Evolutionary conservation across 2,329 filamentous ascomycete species (phyloP).

Genomic region (Seiridium unicorne): DNA sequence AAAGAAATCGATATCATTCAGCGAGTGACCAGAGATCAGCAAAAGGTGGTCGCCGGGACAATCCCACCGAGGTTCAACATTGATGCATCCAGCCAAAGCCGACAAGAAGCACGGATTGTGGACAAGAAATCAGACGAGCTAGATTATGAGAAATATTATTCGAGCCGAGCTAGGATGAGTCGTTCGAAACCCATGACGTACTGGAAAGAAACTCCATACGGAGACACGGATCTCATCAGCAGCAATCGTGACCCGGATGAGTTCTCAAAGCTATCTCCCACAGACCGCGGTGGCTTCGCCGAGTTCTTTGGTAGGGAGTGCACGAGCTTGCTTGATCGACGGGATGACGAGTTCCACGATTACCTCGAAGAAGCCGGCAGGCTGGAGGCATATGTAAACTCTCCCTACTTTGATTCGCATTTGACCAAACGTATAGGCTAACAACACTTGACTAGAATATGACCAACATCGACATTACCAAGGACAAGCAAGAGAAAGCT

Average conservation of each 20-base stretch:
- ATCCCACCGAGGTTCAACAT: constrained; percentile 11
- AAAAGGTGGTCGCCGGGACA: constrained; percentile 26
- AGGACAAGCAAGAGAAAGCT: constrained; percentile 20
- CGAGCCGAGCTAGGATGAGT: too few relatives aligned
- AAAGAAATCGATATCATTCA: constrained; percentile 39
- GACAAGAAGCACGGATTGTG: constrained; percentile 18
- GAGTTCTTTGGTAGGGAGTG: constrained; percentile 39
- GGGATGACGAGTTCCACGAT: constrained; percentile 26
- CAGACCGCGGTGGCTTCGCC: constrained; percentile 34
- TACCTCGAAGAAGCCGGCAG: constrained; percentile 21
- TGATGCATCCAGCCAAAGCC: constrained; percentile 14
- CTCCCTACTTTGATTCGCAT: neutral
- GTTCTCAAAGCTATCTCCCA: constrained; percentile 33
- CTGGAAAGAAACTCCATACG: neutral
- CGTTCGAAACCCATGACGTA: too few relatives aligned
- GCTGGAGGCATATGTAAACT: constrained; percentile 24
- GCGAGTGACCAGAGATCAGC: constrained; percentile 32
- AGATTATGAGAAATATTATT: neutral
- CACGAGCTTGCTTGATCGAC: constrained; percentile 33
- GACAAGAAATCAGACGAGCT: constrained; percentile 16
- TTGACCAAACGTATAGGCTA: neutral
- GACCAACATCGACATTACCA: constrained; percentile 7
- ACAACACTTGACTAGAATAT: neutral
- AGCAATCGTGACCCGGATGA: constrained; percentile 22
- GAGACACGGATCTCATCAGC: constrained; percentile 5